These are phyloP conservation scores for Cystobasidium onofrii DNA, from an alignment of 768 basidiomycete genomes.

Conservation along the genomic window DNA sequence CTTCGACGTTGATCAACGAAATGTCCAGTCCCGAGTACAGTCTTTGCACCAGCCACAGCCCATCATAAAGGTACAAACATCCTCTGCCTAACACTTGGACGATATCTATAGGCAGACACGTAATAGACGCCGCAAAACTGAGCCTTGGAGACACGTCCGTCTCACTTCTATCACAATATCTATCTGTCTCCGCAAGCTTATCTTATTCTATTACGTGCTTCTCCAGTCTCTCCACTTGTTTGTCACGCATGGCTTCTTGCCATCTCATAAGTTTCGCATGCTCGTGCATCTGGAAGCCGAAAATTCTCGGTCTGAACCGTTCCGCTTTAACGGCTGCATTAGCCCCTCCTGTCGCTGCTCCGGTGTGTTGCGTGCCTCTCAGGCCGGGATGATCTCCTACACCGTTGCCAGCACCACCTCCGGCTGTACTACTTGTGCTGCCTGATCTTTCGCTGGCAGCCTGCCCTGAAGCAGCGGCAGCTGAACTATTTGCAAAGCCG, in stretches of 20 bases:
- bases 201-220: slow-evolving; percentile 12
- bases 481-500: slow-evolving; percentile 36
- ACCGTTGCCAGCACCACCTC: slow-evolving; percentile 4
- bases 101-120: background rate
- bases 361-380: slow-evolving; percentile 13
- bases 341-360: slow-evolving; percentile 53
- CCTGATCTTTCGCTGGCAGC: slow-evolving; percentile 36
- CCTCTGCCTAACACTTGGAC: too few relatives aligned
- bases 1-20: too few relatives aligned
- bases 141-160: background rate
- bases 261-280: slow-evolving; percentile 85
- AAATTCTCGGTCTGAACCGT: slow-evolving; percentile 82
- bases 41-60: background rate
- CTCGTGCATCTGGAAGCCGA: slow-evolving; percentile 94
- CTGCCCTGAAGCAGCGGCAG: slow-evolving; percentile 43
- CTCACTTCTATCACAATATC: background rate
- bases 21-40: background rate
- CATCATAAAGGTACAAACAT: background rate
- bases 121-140: too few relatives aligned
- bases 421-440: slow-evolving; percentile 48
- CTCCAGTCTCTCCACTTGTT: slow-evolving; percentile 30
- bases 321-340: slow-evolving; percentile 80
- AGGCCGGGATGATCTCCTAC: background rate
- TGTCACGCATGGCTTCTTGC: slow-evolving; percentile 85
- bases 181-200: background rate